Evolutionary conservation across 2,329 filamentous ascomycete genomes (phyloP).

Genomic region (Massarina eburnea): DNA sequence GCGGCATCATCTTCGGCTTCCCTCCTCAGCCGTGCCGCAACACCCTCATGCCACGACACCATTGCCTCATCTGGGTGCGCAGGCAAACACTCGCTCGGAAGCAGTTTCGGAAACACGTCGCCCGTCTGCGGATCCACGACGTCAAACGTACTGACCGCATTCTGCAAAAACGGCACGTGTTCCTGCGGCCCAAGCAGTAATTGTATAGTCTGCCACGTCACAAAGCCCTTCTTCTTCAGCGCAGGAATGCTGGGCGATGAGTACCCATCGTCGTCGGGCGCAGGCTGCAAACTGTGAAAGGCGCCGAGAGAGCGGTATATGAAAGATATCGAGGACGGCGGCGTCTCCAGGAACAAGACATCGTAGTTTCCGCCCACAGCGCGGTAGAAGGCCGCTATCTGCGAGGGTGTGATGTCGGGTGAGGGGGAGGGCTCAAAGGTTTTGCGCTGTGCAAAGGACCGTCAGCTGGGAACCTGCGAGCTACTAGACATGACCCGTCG

Average conservation of each 20-base stretch:
- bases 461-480: constrained; percentile 9
- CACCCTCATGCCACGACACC: constrained; percentile 80
- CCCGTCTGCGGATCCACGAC: constrained; percentile 71
- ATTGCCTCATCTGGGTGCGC: constrained; percentile 74
- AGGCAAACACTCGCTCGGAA: constrained; percentile 72
- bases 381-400: constrained; percentile 54
- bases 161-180: constrained; percentile 81
- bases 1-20: constrained; percentile 56
- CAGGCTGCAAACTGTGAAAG: constrained; percentile 81
- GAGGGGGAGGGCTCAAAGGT: constrained; percentile 49
- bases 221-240: constrained; percentile 80
- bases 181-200: constrained; percentile 84
- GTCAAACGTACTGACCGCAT: constrained; percentile 74
- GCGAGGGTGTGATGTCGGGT: constrained; percentile 51
- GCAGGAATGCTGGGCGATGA: constrained; percentile 77
- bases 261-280: constrained; percentile 65
- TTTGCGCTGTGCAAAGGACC: constrained; percentile 35
- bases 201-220: constrained; percentile 92
- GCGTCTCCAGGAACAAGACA: constrained; percentile 74
- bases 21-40: constrained; percentile 68
- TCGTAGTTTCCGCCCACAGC: constrained; percentile 51
- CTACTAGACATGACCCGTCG: not conserved
- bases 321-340: constrained; percentile 76
- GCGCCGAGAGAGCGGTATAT: constrained; percentile 92
- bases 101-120: constrained; percentile 57